phyloP scores from a whole-genome alignment of 306 rosid species.

The Albizia julibrissin region DNA sequence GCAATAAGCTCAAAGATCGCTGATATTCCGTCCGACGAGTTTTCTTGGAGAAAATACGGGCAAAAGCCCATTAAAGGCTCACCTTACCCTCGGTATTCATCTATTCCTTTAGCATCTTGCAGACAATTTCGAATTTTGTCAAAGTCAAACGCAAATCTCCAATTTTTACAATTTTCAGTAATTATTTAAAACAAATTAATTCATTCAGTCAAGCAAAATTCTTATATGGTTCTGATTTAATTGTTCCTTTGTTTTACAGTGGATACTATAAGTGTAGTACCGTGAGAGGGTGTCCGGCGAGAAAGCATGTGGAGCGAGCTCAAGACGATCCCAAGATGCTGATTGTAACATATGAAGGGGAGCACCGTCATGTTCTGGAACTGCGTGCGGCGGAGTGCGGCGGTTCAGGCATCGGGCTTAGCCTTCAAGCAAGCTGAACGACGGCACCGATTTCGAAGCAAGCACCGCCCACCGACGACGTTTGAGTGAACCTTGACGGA shows the following conservation, averaged over 20 bases:
- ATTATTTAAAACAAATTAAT: not conserved
- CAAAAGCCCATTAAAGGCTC: conserved; percentile 90
- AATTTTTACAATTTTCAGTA: not conserved
- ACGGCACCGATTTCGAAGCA: not conserved
- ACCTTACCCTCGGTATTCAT: conserved; percentile 66
- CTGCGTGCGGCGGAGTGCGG: not conserved
- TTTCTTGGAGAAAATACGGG: conserved; percentile 82
- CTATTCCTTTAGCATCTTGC: not conserved
- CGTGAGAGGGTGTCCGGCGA: conserved; percentile 81
- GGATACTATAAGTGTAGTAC: conserved; percentile 82
- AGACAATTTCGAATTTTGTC: not conserved
- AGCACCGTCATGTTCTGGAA: conserved; percentile 40
- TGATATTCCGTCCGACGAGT: conserved; percentile 76
- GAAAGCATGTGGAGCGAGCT: conserved; percentile 82
- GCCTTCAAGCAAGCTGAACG: not conserved
- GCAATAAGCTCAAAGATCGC: conserved; percentile 69
- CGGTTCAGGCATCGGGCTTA: not conserved
- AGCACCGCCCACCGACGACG: not conserved
- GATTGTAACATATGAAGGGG: conserved; percentile 41
- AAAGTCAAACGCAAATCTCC: conserved; percentile 32
- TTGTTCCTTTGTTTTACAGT: conserved; percentile 29
- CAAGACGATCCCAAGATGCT: conserved; percentile 49
- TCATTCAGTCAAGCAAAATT: no score
- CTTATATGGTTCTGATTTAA: not conserved
- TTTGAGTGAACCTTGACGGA: not conserved